Percentiles rank a stretch among this genome's conserved stretches.
Evolutionary conservation across 768 basidiomycete genomes (phyloP).

Genomic region (Suillus weaverae): DNA sequence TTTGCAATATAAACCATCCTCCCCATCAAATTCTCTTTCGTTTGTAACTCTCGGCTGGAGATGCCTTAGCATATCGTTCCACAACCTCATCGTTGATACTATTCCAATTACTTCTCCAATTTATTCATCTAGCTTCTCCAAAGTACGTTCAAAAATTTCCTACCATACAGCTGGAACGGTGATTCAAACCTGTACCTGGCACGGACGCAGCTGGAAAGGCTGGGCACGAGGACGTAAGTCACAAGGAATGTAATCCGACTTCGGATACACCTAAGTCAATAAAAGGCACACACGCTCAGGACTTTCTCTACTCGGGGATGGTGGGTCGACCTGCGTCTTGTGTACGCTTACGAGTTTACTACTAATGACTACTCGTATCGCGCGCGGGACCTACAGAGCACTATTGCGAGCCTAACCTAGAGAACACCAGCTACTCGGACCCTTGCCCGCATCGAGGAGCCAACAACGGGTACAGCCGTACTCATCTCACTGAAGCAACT

Average conservation of each 20-base stretch:
- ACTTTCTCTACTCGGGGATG: conserved; percentile 47
- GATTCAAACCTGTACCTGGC: conserved; percentile 21
- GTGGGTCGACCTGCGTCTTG: conserved; percentile 25
- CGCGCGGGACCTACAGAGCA: too few species aligned
- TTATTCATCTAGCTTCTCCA: conserved; percentile 45
- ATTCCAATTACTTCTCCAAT: conserved; percentile 40
- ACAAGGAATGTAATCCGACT: conserved; percentile 36
- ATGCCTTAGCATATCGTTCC: conserved; percentile 32
- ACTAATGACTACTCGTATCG: too few species aligned
- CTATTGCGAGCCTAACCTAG: too few species aligned
- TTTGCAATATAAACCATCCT: conserved; percentile 44
- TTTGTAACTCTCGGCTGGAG: conserved; percentile 31
- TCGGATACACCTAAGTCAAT: conserved; percentile 57
- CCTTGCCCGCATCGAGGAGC: too few species aligned
- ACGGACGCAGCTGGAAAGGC: conserved; percentile 22
- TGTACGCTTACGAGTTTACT: too few species aligned
- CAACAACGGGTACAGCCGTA: too few species aligned
- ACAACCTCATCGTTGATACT: conserved; percentile 42
- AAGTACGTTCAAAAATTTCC: conserved; percentile 38
- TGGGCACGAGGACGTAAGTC: background rate
- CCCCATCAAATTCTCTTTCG: conserved; percentile 19
- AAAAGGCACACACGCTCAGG: conserved; percentile 48
- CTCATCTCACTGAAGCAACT: too few species aligned
- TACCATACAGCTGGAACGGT: conserved; percentile 15
- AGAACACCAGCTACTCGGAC: too few species aligned